Conservation (phyloP, 164 flowering plant genomes). For the Hamamelis virginiana region DNA sequence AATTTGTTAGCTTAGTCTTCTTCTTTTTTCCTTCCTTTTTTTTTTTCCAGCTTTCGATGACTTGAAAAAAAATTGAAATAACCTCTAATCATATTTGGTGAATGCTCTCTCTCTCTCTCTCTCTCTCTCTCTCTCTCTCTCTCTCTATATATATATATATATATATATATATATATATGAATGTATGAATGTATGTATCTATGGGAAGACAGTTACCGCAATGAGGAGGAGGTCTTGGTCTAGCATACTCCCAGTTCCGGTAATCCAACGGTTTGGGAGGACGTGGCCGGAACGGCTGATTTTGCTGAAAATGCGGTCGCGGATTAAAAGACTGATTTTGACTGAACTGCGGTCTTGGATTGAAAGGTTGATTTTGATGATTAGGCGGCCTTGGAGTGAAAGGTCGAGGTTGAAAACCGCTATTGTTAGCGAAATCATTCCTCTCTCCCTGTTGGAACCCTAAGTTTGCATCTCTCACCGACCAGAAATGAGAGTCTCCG, state of each 20-base stretch:
- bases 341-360: slow-evolving; percentile 9
- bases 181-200: background rate
- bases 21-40: no score
- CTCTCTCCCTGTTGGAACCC: slow-evolving; percentile 22
- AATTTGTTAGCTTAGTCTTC: background rate
- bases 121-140: no score
- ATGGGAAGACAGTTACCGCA: slow-evolving; percentile 34
- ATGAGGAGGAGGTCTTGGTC: slow-evolving; percentile 33
- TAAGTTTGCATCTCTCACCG: slow-evolving; percentile 30
- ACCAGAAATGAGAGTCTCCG: slow-evolving; percentile 36
- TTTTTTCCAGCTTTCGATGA: no score
- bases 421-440: slow-evolving; percentile 7
- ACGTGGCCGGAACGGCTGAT: slow-evolving; percentile 23
- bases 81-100: no score
- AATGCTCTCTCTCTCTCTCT: no score
- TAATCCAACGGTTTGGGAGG: slow-evolving; percentile 35
- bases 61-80: no score
- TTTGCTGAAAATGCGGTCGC: slow-evolving; percentile 19
- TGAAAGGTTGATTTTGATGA: background rate
- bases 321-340: slow-evolving; percentile 10
- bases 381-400: background rate
- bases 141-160: no score
- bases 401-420: background rate
- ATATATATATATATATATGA: background rate
- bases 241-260: slow-evolving; percentile 56